Conservation (phyloP, 1,139 yeast genomes). For the Diutina siamensis region DNA sequence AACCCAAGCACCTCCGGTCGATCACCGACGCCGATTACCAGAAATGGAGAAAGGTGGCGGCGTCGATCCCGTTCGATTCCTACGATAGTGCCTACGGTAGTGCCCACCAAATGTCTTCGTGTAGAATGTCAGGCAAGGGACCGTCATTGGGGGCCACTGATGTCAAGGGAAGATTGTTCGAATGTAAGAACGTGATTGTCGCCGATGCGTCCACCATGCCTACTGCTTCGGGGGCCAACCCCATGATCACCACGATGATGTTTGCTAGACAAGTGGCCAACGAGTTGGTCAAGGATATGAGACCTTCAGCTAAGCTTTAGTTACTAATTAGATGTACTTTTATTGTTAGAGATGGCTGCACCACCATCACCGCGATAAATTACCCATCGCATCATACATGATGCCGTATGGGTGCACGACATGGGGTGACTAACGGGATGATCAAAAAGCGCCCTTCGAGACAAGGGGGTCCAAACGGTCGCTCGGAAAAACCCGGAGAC, state of each 20-base stretch:
- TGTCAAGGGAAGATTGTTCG: slow-evolving; percentile 37
- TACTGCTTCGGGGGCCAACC: slow-evolving; percentile 50
- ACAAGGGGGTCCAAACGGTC: no score
- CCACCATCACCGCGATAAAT: no score
- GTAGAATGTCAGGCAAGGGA: slow-evolving; percentile 43
- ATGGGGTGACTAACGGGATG: no score
- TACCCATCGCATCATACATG: background rate
- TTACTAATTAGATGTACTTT: no score
- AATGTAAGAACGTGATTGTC: slow-evolving; percentile 40
- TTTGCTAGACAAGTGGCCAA: slow-evolving; percentile 27
- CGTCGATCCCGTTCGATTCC: slow-evolving; percentile 15
- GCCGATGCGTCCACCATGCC: slow-evolving; percentile 51
- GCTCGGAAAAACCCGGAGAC: no score
- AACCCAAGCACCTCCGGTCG: slow-evolving; percentile 31
- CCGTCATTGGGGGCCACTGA: slow-evolving; percentile 41
- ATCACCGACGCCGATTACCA: slow-evolving; percentile 36
- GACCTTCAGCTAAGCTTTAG: slow-evolving; percentile 19
- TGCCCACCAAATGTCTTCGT: slow-evolving; percentile 53
- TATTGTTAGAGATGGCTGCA: background rate
- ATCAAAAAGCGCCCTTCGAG: no score
- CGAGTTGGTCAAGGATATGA: slow-evolving; percentile 25
- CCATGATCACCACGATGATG: slow-evolving; percentile 36
- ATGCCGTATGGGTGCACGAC: no score
- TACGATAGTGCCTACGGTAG: slow-evolving; percentile 30
- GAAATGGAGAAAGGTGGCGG: slow-evolving; percentile 28